Base-by-base conservation (phyloP, 345 rosid species). In the Hibiscus syriacus region DNA sequence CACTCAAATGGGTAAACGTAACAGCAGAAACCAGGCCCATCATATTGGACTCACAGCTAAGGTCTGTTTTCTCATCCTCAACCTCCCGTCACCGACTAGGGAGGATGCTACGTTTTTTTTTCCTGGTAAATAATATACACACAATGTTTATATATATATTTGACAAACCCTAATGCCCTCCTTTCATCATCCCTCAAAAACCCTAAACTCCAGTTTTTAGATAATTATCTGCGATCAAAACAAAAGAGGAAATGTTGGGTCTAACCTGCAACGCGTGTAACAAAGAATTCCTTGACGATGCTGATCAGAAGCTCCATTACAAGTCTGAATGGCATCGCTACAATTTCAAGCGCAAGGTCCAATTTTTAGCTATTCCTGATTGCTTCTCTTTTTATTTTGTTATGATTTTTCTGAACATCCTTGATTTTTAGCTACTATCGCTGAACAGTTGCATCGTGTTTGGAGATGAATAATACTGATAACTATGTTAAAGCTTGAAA, bases 271-370 rank as follows among this genome's bases (percentile, higher is more conserved):
- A 89, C 88, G 77, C 95, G 0, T 94, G 97, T 70, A 94, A 91
- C 84, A 85, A 74, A 72, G 96, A 89, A 77, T 91, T 94, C 82
- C 23, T 68, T 0, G 87, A 85, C 73, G 96, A 89, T 65, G 76
- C 80, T 3, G 95, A 91, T 29, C 96, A 86, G 65, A 91, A 81
- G 73, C 80, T 85, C 69, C 99, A 91, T 79, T 89, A 86, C 87
- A 94, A 81, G 78, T 89, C 97, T 78, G 99, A 91, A 71, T 91
- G 99, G 97, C 97, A 94, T 78, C 92, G 97, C 73, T 94, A 94
- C 83, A 89, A 89, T 73, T 90, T 91, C 82, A 94, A 94, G 72
- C 96, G 97, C 84, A 90, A 94, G 99, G 99, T 92, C 0, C 59
- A 14, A 20, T 57, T 43, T 65, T 34, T 2, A 20, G 0, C 2